Base-by-base conservation (phyloP, 805 yeast species). In the Hermanozyma aechmeae region DNA sequence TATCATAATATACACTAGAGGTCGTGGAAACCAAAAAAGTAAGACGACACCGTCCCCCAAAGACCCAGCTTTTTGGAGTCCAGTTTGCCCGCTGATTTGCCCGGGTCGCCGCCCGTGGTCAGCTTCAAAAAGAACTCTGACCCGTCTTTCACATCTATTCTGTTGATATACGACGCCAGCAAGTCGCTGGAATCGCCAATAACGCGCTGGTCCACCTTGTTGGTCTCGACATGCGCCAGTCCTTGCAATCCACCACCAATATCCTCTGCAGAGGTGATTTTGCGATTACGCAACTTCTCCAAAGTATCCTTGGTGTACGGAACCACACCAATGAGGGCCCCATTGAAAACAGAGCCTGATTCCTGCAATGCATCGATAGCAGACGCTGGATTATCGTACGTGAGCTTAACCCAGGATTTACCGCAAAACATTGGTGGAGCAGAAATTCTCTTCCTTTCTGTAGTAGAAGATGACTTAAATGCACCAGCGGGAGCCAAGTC, bases 331-430 rank as follows among this genome's bases (percentile, higher is more conserved):
- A 49, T 77, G 52, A 51, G 70, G 43, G 51, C 60, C 31, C 83
- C 89, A 30, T 78, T 80, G 44, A 79, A 71, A 5, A 76, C 68
- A 9, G 65, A 52, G 4, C 95, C 94, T 48, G 84, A 82, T 46
- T 86, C 95, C 39, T 81, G 76, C 25, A 87, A 58, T 0, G 98
- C 96, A 31, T 94, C 74, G 12, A 73, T 52, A 2, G 95, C 96
- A 7, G 87, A 69, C 2, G 78, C 61, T 6, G 80, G 71, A 34
- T 76, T 78, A 33, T 76, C 79, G 51, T 74, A 92, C 3, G 96
- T 87, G 30, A 89, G 50, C 48, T 86, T 82, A n/a, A 87, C 76
- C 97, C 97, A 89, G 23, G 83, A 76, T 26, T 75, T 71, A 1
- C 97, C 97, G 9, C 87, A 70, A 53, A 74, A 81, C 6, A 89